Base-by-base conservation (phyloP, 2,329 filamentous ascomycete genomes). In the Zymoseptoria passerinii region DNA sequence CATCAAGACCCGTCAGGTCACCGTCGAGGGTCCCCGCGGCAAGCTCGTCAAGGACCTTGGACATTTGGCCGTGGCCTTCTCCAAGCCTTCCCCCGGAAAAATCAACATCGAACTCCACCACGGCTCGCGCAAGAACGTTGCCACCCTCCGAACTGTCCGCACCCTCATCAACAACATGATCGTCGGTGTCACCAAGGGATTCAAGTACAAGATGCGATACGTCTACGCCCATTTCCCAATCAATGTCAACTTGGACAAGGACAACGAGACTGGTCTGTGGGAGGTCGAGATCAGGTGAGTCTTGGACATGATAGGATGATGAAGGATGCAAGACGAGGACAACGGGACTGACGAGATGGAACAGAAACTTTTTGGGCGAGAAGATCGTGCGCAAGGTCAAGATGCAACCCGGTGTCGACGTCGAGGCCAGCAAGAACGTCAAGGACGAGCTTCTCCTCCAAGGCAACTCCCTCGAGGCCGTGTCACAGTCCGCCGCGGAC, bases 191-290 rank as follows among this genome's bases (percentile, higher is more conserved):
- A 99, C 94, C 78, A 95, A 92, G 84, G 94, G 94, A 71, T 99
- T 88, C 90, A 95, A 95, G 84, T 99, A 99, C 89, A 99, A 99
- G 90, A 97, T 99, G 92, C 90, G 95, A 75, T 99, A 99, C 83
- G 94, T 99, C 80, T 99, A 99, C 80, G 94, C 94, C 78, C 94
- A 99, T 88, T 99, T 99, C 78, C 94, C 94, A 81, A 99, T 99
- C 90, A 99, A 99, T 86, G 92, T 99, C 83, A 97, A 96, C 85
- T 80, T 99, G 71, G 91, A 96, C 74, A 92, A 96, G 88, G 92
- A 92, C 85, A 77, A 79, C 75, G 94, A 97, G 82, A 94, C 90
- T 66, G 92, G 87, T 70, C 80, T 87, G 72, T 88, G 75, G 76
- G 89, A 95, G 80, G 89, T 99, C 75, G 94, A 99, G 87, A 97